phyloP scores from a whole-genome alignment of 2,329 filamentous ascomycete genomes.

The Fulvia fulva region DNA sequence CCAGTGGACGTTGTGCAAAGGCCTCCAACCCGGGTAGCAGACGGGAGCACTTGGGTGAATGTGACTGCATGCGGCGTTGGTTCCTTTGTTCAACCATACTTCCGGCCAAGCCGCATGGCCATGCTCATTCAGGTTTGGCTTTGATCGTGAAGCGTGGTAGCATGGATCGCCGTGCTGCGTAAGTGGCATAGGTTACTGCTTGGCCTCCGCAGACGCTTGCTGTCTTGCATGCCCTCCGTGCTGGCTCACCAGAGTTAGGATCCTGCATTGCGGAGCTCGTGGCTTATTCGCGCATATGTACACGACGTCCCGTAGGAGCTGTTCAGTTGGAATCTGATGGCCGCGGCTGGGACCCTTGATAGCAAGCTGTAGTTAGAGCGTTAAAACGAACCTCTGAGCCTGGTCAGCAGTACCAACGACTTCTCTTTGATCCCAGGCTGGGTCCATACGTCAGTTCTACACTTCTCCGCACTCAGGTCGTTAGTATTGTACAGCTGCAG shows the following conservation, averaged over 20 bases:
- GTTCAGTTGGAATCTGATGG: background rate
- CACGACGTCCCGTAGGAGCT: conserved; percentile 9
- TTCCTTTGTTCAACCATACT: conserved; percentile 13
- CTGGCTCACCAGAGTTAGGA: conserved; percentile 9
- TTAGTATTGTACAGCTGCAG: background rate
- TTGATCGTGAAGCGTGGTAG: background rate
- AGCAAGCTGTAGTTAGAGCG: background rate
- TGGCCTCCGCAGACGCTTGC: conserved; percentile 1
- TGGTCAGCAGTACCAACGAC: background rate
- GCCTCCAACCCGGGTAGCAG: background rate
- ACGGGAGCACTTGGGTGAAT: conserved; percentile 1
- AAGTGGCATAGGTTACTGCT: conserved; percentile 7
- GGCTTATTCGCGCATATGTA: conserved; percentile 4
- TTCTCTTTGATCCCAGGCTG: background rate
- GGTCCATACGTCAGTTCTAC: background rate
- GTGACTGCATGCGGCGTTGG: conserved; percentile 15
- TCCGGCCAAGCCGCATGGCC: conserved; percentile 12
- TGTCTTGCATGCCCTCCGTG: conserved; percentile 1
- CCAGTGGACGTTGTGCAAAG: background rate
- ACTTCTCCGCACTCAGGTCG: background rate
- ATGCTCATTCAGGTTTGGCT: conserved; percentile 13
- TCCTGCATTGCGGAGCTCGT: conserved; percentile 10
- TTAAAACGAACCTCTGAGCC: background rate
- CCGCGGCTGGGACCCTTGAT: background rate
- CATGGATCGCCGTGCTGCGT: background rate